Conservation (phyloP, 2,329 filamentous ascomycete genomes). For the Alternaria brassicicola region DNA sequence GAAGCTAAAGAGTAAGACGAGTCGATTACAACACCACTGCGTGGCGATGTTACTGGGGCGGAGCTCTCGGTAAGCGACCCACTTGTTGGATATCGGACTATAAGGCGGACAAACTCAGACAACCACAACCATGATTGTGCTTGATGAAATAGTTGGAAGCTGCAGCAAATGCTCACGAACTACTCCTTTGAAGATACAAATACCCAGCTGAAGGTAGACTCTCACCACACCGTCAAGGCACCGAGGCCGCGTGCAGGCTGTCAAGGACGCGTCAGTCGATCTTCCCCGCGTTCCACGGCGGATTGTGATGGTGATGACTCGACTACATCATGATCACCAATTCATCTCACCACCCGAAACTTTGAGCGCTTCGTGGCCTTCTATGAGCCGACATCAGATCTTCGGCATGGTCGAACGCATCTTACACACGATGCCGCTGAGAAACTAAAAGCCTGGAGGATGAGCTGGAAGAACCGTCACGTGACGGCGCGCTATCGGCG, state of each 20-base stretch:
- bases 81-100: constrained; percentile 9
- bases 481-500: constrained; percentile 2
- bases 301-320: constrained; percentile 10
- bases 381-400: background rate
- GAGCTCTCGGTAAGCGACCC: constrained; percentile 7
- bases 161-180: background rate
- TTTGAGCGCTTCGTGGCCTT: background rate
- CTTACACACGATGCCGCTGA: background rate
- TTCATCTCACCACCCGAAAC: constrained; percentile 1
- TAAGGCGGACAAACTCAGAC: constrained; percentile 13
- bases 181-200: background rate
- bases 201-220: background rate
- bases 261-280: constrained; percentile 21
- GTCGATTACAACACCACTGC: constrained; percentile 44
- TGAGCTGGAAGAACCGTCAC: background rate
- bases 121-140: background rate
- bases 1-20: constrained; percentile 22
- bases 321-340: constrained; percentile 4
- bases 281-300: constrained; percentile 9
- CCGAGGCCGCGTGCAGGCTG: constrained; percentile 20
- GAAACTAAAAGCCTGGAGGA: background rate
- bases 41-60: constrained; percentile 19
- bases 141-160: background rate
- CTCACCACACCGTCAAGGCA: background rate
- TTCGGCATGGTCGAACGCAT: background rate